These are phyloP conservation scores for Luffa acutangula DNA, from an alignment of 306 rosid genomes.

Conservation along the genomic window DNA sequence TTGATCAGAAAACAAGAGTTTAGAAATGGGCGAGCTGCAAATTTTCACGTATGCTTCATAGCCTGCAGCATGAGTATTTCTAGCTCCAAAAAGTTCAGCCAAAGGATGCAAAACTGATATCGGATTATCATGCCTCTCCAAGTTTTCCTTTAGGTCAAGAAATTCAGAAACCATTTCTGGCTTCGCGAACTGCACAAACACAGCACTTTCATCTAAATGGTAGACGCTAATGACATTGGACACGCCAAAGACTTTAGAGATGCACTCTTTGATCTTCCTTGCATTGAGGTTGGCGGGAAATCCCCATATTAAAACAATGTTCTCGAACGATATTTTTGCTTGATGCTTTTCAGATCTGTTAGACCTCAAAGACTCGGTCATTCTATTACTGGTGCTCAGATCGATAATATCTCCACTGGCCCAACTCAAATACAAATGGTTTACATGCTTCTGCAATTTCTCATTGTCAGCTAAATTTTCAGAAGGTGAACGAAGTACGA, in stretches of 20 bases:
- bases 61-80: constrained; percentile 51
- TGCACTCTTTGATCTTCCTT: constrained; percentile 39
- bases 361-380: constrained; percentile 22
- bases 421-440: constrained; percentile 79
- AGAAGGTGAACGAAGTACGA: constrained; percentile 25
- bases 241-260: constrained; percentile 56
- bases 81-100: constrained; percentile 55
- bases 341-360: constrained; percentile 25
- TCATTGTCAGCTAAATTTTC: constrained; percentile 44
- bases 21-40: constrained; percentile 50
- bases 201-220: constrained; percentile 71
- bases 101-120: constrained; percentile 63
- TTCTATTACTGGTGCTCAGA: constrained; percentile 46
- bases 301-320: constrained; percentile 72
- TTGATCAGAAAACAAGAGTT: constrained; percentile 60
- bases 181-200: constrained; percentile 56
- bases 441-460: constrained; percentile 49
- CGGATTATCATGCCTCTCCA: constrained; percentile 51
- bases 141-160: constrained; percentile 49
- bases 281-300: constrained; percentile 55
- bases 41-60: constrained; percentile 70
- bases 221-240: constrained; percentile 43
- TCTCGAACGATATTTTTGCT: constrained; percentile 41
- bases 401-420: constrained; percentile 62
- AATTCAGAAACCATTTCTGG: constrained; percentile 48